Base-by-base conservation (phyloP, 352 stramenopile species). In the Phytophthora macrochlamydospora region DNA sequence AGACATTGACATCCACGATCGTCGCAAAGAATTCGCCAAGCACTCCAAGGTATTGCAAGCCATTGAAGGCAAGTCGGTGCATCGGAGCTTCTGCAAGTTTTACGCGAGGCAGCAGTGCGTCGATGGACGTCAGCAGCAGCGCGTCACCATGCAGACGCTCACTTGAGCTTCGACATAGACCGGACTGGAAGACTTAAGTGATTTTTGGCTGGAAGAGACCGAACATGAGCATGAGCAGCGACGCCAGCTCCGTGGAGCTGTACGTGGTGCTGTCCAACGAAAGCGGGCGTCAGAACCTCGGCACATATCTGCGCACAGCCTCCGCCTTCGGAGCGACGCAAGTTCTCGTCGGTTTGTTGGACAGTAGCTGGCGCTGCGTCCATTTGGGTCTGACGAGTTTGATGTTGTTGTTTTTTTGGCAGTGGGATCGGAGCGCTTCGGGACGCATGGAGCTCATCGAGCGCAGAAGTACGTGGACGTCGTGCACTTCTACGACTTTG, bases 401-500 rank as follows among this genome's bases (percentile, higher is more conserved):
- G 4, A 7, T 18, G 52, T 8, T 31, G 11, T 28, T n/a, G n/a
- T 44, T 32, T n/a, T 24, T 24, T 24, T 24, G 18, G 43, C 62
- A 93, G 85, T 94, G 13, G 85, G 85, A 11, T 90, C 80, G 30
- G 71, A 85, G 56, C 83, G 85, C n/a, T 94, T 91, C 59, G 83
- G 83, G 13, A 94, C 85, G 42, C 83, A 92, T 56, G 85, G 85
- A 55, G 83, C 81, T 1, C 85, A 94, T 40, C 81, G 83, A 44
- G 85, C 85, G 35, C 85, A 94, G 50, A 94, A 94, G 69, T 92
- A 91, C 58, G 83, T 94, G 44, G 75, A 91, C 14, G 68, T 91
- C 5, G 75, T 90, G 49, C 81, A 90, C 12, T 81, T 92, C 29
- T 89, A 91, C 71, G 78, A 88, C 50, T 90, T 88, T 55, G 56